phyloP scores from a whole-genome alignment of 129 eudicot genomes.

The Escallonia rubra region DNA sequence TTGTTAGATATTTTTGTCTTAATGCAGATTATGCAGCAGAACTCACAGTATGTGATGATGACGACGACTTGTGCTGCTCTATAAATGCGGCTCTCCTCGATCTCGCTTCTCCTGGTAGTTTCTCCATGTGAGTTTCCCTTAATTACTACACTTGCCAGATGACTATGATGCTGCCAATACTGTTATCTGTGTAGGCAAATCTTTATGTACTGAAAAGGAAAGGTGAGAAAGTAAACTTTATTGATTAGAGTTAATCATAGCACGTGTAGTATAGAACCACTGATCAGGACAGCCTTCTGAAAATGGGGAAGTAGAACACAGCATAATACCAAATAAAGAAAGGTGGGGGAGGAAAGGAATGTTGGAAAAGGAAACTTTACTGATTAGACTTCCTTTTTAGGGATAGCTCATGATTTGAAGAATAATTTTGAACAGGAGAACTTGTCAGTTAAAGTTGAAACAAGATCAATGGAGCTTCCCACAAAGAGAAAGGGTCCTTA shows the following conservation, averaged over 20 bases:
- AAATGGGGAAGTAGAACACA: neutral
- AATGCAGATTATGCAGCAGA: neutral
- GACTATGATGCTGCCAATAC: neutral
- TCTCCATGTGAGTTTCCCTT: slow-evolving; percentile 9
- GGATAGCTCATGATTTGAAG: neutral
- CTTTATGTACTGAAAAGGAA: neutral
- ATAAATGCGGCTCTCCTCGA: slow-evolving; percentile 2
- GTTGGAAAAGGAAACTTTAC: too few species aligned
- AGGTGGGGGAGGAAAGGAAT: too few species aligned
- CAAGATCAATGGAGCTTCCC: too few species aligned
- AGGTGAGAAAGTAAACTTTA: neutral
- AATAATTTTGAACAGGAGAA: neutral
- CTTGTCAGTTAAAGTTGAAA: too few species aligned
- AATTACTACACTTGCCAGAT: neutral
- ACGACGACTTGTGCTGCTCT: neutral
- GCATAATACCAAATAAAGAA: too few species aligned
- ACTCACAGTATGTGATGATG: slow-evolving; percentile 1
- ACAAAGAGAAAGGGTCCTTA: too few species aligned
- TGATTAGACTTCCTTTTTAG: too few species aligned
- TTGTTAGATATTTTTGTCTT: neutral
- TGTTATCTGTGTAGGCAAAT: neutral
- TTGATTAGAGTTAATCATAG: neutral
- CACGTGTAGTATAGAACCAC: neutral
- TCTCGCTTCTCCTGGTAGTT: slow-evolving; percentile 2
- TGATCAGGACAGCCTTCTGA: neutral